phyloP scores from a whole-genome alignment of 352 stramenopile species.

The Aphanomyces stellatus region DNA sequence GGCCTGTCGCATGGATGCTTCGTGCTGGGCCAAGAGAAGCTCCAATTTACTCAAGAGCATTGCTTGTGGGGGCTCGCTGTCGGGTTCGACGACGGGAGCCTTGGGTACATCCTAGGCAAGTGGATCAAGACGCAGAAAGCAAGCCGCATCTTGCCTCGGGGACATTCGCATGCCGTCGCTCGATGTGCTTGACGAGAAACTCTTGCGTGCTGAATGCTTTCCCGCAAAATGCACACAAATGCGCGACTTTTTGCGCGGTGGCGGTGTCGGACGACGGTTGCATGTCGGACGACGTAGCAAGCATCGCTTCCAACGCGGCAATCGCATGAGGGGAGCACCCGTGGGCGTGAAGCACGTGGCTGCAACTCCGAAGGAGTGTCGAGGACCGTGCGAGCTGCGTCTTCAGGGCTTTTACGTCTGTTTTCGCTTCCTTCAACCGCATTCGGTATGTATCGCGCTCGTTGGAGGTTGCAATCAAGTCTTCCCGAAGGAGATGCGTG shows the following conservation, averaged over 20 bases:
- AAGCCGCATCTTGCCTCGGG: neutral
- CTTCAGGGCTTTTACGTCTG: slow-evolving; percentile 17
- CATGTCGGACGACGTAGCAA: neutral
- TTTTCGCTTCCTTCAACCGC: slow-evolving; percentile 5
- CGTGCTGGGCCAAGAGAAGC: slow-evolving; percentile 11
- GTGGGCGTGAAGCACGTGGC: slow-evolving; percentile 13
- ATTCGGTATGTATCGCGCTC: slow-evolving; percentile 8
- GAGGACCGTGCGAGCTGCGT: neutral
- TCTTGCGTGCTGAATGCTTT: slow-evolving; percentile 19
- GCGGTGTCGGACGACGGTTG: neutral
- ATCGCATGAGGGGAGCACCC: slow-evolving; percentile 14
- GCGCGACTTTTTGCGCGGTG: neutral
- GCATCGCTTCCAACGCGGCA: slow-evolving; percentile 12
- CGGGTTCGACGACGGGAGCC: neutral
- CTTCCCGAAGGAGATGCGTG: slow-evolving; percentile 4
- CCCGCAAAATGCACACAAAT: slow-evolving; percentile 18
- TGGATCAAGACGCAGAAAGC: neutral
- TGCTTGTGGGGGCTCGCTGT: neutral
- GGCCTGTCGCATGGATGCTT: neutral
- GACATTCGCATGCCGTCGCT: slow-evolving; percentile 4
- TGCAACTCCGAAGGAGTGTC: slow-evolving; percentile 14
- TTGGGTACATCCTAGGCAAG: neutral
- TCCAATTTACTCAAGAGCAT: slow-evolving; percentile 7
- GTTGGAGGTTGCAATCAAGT: neutral
- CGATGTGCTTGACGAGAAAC: slow-evolving; percentile 18